These are phyloP conservation scores for Lyophyllum semitale DNA, from an alignment of 768 basidiomycete species.

Conservation along the genomic window DNA sequence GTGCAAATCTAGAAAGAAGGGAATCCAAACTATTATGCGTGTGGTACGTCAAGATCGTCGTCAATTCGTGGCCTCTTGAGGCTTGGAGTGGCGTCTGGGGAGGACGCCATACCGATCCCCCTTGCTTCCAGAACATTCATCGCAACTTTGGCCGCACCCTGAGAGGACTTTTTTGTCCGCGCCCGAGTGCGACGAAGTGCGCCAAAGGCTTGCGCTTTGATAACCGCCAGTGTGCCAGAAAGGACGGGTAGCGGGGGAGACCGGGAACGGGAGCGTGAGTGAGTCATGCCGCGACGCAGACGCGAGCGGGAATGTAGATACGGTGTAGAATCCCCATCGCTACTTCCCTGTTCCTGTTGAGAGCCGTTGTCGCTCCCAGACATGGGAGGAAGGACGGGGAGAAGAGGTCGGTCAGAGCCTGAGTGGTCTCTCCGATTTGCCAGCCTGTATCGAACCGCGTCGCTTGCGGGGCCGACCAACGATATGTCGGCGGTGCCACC, in stretches of 20 bases:
- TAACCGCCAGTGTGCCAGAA: constrained; percentile 84
- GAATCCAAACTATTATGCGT: constrained; percentile 10
- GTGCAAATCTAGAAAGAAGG: constrained; percentile 13
- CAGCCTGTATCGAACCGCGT: constrained; percentile 63
- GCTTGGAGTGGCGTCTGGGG: constrained; percentile 9
- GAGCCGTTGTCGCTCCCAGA: constrained; percentile 53
- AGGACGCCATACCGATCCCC: constrained; percentile 56
- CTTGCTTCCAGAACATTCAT: constrained; percentile 82
- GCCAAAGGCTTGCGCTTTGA: constrained; percentile 90
- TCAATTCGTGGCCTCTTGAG: constrained; percentile 33
- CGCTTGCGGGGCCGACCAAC: constrained; percentile 47
- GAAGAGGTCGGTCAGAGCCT: constrained; percentile 47
- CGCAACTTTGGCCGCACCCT: constrained; percentile 71
- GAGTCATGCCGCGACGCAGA: constrained; percentile 44
- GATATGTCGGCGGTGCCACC: constrained; percentile 77
- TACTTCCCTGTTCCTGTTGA: constrained; percentile 54
- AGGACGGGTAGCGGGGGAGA: constrained; percentile 49
- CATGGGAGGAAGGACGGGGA: constrained; percentile 50
- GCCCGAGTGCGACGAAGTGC: constrained; percentile 79
- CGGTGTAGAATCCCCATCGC: constrained; percentile 53
- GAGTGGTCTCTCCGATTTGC: constrained; percentile 49
- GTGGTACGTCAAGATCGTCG: constrained; percentile 43
- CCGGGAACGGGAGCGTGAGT: constrained; percentile 52
- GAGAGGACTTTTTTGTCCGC: constrained; percentile 70
- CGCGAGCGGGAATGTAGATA: constrained; percentile 46